Base-by-base conservation (phyloP, 441 rosid species). In the Francoa sonchifolia region DNA sequence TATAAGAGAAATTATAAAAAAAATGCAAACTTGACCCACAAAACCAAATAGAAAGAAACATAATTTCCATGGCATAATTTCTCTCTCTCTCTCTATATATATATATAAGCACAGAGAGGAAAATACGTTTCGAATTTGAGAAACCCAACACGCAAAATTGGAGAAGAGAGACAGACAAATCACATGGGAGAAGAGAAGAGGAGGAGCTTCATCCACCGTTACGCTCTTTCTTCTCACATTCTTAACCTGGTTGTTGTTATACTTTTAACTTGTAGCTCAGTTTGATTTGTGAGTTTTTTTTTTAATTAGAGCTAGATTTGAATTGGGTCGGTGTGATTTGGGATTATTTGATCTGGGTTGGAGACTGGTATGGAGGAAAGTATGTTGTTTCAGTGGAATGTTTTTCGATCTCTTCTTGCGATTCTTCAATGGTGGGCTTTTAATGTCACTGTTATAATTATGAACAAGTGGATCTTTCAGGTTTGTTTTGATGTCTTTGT, bases 401-500 rank as follows among this genome's bases (percentile, higher is more conserved):
- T 74, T 37, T 42, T 85, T 66, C 85, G 94, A 90, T 90, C 96
- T 65, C 74, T 90, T 19, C 67, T 85, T 9, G 98, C 96, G 19
- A 85, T 90, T 65, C 30, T 82, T 35, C 98, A 90, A 13, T 90
- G 98, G 96, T 90, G 96, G 98, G 72, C 51, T 35, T 90, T 85
- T 72, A 90, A 90, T 48, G 96, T 90, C n/a, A 74, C 93, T 20
- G 95, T 88, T 26, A 88, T 84, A 68, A 77, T 88, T 75, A 82
- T 72, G 76, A 90, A 90, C 90, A 90, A 90, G 59, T 90, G 98
- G 98, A 90, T 90, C 90, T 90, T 90, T 42, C 98, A 86, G 98
- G 98, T 90, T 47, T 37, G 15, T 54, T 55, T 44, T 39, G 6
- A 8, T 19, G 3, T 19, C 4, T 27, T 7, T 21, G 19, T 47